These are phyloP conservation scores for Betula pendula DNA, from an alignment of 306 rosid species.

Conservation along the genomic window DNA sequence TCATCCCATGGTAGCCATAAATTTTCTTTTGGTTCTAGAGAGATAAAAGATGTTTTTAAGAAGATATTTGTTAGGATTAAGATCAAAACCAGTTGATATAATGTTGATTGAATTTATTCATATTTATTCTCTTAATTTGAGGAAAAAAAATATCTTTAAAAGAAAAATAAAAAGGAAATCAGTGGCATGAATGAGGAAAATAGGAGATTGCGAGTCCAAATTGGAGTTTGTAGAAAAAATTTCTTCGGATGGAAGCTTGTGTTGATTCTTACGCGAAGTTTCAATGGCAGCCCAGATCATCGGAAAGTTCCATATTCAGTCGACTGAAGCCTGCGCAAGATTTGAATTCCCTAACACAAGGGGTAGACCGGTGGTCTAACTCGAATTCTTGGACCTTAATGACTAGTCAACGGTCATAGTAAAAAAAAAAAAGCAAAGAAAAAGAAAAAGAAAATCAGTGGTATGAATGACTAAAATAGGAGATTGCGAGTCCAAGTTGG, in stretches of 20 bases:
- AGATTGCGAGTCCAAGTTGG: constrained; percentile 43
- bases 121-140: constrained; percentile 31
- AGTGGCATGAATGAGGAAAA: neutral
- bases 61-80: too few relatives aligned
- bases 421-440: neutral
- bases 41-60: too few relatives aligned
- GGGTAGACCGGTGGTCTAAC: neutral
- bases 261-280: neutral
- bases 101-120: too few relatives aligned
- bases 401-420: neutral
- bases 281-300: neutral
- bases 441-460: neutral
- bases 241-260: neutral
- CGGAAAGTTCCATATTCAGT: neutral
- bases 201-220: constrained; percentile 42
- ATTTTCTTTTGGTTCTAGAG: too few relatives aligned
- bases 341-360: neutral
- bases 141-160: too few relatives aligned
- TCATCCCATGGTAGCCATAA: too few relatives aligned
- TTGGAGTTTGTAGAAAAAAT: constrained; percentile 1
- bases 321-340: neutral
- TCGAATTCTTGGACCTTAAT: neutral
- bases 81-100: too few relatives aligned
- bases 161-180: neutral
- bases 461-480: neutral